A percentile compares a stretch with the other conserved stretches of the same genome.
These are phyloP conservation scores for Wallacemonas sp. DNA, from an alignment of 208 protist species.

Conservation along the genomic window DNA sequence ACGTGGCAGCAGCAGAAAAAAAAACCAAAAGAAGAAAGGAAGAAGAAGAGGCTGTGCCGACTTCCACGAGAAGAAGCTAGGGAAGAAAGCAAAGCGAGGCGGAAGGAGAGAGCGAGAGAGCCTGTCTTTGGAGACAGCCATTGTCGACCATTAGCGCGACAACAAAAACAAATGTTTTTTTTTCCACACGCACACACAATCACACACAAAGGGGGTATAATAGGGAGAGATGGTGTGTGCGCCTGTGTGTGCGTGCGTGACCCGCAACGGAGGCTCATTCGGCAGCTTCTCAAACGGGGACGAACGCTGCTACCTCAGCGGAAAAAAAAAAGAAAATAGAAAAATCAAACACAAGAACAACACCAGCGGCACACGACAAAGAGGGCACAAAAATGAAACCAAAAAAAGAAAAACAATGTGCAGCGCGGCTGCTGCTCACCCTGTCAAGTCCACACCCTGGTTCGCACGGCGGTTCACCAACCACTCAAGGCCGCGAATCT, in stretches of 20 bases:
- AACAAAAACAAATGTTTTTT: not conserved
- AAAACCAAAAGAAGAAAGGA: not conserved
- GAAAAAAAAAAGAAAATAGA: not conserved
- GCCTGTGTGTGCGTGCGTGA: too few relatives aligned
- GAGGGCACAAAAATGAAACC: not conserved
- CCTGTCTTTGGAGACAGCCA: too few relatives aligned
- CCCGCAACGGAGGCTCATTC: too few relatives aligned
- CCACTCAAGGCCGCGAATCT: too few relatives aligned
- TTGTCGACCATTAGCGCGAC: not conserved
- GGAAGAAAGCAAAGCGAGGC: not conserved
- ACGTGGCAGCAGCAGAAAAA: not conserved
- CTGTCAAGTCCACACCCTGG: too few relatives aligned
- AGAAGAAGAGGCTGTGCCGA: not conserved
- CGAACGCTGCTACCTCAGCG: not conserved
- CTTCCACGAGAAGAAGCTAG: not conserved
- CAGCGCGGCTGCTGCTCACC: too few relatives aligned
- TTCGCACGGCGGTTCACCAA: too few relatives aligned
- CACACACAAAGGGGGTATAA: not conserved
- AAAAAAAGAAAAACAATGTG: constrained; percentile 15
- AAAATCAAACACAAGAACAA: constrained; percentile 10
- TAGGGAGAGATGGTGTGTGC: not conserved
- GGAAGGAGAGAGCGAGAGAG: too few relatives aligned
- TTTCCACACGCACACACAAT: too few relatives aligned
- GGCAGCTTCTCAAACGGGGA: too few relatives aligned
- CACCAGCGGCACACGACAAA: constrained; percentile 1